A percentile compares a stretch with the other conserved stretches of the same genome.
Conservation (phyloP, 805 yeast species). For the Naumovozyma dairenensis region DNA sequence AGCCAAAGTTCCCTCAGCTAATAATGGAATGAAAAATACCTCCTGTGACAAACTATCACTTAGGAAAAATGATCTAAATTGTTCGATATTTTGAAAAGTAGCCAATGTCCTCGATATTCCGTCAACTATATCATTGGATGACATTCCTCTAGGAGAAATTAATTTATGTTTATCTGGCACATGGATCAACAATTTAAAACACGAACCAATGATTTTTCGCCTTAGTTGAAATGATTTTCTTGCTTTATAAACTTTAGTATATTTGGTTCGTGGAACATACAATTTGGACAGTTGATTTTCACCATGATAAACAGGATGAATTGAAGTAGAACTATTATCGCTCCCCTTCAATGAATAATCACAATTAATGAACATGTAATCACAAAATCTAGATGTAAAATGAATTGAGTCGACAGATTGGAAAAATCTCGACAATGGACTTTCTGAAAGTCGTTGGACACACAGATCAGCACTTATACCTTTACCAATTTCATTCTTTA, state of each 20-base stretch:
- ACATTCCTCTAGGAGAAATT: conserved; percentile 8
- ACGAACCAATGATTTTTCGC: conserved; percentile 12
- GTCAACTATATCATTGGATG: conserved; percentile 8
- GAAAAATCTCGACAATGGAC: conserved; percentile 17
- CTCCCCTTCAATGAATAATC: conserved; percentile 2
- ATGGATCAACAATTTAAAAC: conserved; percentile 11
- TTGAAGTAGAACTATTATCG: conserved; percentile 2
- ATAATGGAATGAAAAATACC: conserved; percentile 14
- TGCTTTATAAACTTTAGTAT: conserved; percentile 8
- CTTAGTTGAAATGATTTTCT: conserved; percentile 16
- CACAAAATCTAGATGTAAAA: conserved; percentile 11
- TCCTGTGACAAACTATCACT: conserved; percentile 9
- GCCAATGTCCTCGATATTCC: conserved; percentile 9
- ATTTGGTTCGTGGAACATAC: conserved; percentile 9
- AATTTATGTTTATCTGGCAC: conserved; percentile 15
- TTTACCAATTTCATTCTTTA: conserved; percentile 11
- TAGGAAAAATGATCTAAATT: conserved; percentile 17
- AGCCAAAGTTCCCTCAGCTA: conserved; percentile 17
- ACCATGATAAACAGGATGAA: conserved; percentile 15
- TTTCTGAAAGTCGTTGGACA: conserved; percentile 11
- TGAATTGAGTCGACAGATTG: conserved; percentile 10
- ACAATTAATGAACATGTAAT: conserved; percentile 15
- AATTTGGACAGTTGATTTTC: conserved; percentile 11
- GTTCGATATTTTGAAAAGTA: conserved; percentile 10
- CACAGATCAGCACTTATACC: conserved; percentile 1